Percentiles rank a stretch among this genome's conserved stretches.
Evolutionary conservation across 441 rosid species (phyloP).

Genomic region (Pelargonium australe): DNA sequence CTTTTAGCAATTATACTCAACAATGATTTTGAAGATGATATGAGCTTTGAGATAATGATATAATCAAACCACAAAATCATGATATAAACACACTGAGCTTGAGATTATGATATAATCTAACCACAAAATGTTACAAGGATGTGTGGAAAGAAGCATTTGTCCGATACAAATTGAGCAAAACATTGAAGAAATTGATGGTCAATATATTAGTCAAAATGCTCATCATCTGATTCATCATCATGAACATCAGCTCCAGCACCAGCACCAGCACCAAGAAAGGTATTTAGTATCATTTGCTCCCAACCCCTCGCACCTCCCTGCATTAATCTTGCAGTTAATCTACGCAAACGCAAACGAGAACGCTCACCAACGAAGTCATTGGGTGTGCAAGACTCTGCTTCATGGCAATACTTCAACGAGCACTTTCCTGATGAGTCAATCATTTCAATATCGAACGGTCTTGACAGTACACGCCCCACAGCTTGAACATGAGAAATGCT

Average conservation of each 20-base stretch:
- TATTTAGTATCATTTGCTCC: conserved; percentile 27
- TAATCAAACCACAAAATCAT: too few relatives aligned
- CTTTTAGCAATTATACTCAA: conserved; percentile 7
- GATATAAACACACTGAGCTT: too few relatives aligned
- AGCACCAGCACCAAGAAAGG: conserved; percentile 16
- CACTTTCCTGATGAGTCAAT: conserved; percentile 32
- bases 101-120: too few relatives aligned
- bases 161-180: too few relatives aligned
- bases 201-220: conserved; percentile 2
- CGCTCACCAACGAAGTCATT: too few relatives aligned
- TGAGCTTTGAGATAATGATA: conserved; percentile 28
- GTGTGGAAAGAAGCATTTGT: too few relatives aligned
- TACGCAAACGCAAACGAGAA: too few relatives aligned
- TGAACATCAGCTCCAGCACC: too few relatives aligned
- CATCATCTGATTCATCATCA: conserved; percentile 12
- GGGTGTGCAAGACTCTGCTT: conserved; percentile 10
- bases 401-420: conserved; percentile 30
- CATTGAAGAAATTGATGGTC: too few relatives aligned
- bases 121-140: too few relatives aligned
- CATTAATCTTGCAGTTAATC: conserved; percentile 19
- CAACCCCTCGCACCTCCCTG: conserved; percentile 31
- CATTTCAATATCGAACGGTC: conserved; percentile 22
- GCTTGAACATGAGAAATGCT: conserved; percentile 29
- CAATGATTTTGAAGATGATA: conserved; percentile 56
- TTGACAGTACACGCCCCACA: conserved; percentile 23